Conservation (phyloP, 78 protist species). For the Dictyostelium intermedium region DNA sequence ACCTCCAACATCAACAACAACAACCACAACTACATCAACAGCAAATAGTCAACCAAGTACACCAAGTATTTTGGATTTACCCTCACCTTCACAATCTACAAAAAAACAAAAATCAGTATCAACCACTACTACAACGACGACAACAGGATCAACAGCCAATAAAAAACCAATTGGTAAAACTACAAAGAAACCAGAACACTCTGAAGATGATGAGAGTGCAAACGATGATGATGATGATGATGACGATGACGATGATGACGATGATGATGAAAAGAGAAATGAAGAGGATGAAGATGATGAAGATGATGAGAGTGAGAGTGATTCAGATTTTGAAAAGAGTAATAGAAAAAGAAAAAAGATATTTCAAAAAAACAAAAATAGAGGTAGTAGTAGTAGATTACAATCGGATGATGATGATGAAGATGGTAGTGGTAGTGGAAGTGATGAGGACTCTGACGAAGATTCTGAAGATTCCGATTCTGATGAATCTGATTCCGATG, state of each 20-base stretch:
- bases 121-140: neutral
- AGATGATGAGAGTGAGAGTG: neutral
- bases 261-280: neutral
- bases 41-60: neutral
- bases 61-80: neutral
- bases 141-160: neutral
- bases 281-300: neutral
- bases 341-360: neutral
- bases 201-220: neutral
- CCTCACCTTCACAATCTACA: neutral
- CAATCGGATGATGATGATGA: neutral
- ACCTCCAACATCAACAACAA: neutral
- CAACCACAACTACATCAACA: neutral
- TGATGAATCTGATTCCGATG: neutral
- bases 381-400: neutral
- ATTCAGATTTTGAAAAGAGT: neutral
- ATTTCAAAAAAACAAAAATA: neutral
- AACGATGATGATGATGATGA: neutral
- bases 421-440: neutral
- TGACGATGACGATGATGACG: neutral
- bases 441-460: constrained; percentile 11
- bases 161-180: neutral
- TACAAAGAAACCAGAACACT: neutral
- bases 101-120: neutral
- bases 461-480: neutral